phyloP scores from a whole-genome alignment of 23 red algal genomes.

The Gracilaria vermiculophylla region DNA sequence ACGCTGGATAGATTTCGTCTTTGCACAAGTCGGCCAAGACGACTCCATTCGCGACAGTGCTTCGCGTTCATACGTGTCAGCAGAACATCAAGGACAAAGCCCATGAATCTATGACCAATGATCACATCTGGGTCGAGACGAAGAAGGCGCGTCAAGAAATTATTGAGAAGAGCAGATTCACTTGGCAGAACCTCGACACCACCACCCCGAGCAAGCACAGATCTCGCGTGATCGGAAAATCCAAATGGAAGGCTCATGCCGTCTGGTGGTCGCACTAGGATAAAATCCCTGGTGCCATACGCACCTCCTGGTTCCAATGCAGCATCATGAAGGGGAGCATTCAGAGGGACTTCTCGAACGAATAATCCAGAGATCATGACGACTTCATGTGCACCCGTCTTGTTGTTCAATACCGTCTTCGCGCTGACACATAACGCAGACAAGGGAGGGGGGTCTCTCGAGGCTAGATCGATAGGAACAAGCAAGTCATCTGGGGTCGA shows the following conservation, averaged over 20 bases:
- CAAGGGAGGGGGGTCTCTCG: slow-evolving; percentile 48
- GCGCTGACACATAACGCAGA: slow-evolving; percentile 57
- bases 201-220: slow-evolving; percentile 35
- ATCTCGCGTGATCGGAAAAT: slow-evolving; percentile 54
- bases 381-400: slow-evolving; percentile 57
- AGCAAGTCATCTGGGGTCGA: neutral
- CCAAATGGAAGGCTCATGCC: slow-evolving; percentile 70
- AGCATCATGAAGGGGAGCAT: slow-evolving; percentile 35
- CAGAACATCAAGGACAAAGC: slow-evolving; percentile 77
- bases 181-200: slow-evolving; percentile 69
- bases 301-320: slow-evolving; percentile 43
- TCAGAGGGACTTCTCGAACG: slow-evolving; percentile 61
- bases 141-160: slow-evolving; percentile 62
- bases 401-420: slow-evolving; percentile 64
- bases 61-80: slow-evolving; percentile 71
- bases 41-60: slow-evolving; percentile 79
- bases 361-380: slow-evolving; percentile 69
- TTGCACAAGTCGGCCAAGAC: slow-evolving; percentile 84
- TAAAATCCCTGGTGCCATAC: slow-evolving; percentile 53
- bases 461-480: slow-evolving; percentile 5
- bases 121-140: slow-evolving; percentile 89
- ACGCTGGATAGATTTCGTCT: slow-evolving; percentile 52
- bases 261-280: slow-evolving; percentile 65
- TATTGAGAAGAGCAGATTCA: slow-evolving; percentile 85
- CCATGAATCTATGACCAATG: slow-evolving; percentile 75